Percentiles rank a stretch among this genome's conserved stretches.
Evolutionary conservation across 1,284 basidiomycete species (phyloP).

Genomic region (Trametes pubescens): DNA sequence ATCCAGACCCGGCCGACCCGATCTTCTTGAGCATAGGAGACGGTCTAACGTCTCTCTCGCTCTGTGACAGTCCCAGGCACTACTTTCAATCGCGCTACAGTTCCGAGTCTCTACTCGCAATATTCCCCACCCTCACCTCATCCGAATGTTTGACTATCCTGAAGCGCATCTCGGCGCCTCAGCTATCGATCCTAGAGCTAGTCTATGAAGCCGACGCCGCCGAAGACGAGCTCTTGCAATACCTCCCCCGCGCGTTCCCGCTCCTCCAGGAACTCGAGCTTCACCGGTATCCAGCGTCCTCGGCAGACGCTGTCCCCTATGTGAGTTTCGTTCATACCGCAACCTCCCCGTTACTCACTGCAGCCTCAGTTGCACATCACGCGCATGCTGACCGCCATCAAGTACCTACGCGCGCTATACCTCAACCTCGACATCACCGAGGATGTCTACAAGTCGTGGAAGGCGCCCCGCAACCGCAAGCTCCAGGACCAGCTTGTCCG

Average conservation of each 20-base stretch:
- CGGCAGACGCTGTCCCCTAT: constrained; percentile 8
- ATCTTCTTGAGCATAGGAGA: constrained; percentile 1
- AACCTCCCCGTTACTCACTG: too few relatives aligned
- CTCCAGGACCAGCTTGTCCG: too few relatives aligned
- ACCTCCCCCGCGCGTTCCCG: constrained; percentile 10
- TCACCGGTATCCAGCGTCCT: constrained; percentile 12
- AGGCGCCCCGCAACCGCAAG: too few relatives aligned
- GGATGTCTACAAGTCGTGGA: not conserved
- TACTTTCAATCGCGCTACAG: not conserved
- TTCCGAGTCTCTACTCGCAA: not conserved
- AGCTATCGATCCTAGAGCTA: constrained; percentile 16
- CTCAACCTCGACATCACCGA: not conserved
- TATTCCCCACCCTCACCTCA: not conserved
- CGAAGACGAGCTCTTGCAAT: constrained; percentile 20
- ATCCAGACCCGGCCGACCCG: constrained; percentile 12
- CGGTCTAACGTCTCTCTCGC: not conserved
- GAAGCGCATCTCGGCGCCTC: constrained; percentile 9
- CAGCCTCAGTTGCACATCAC: not conserved
- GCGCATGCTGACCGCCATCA: not conserved
- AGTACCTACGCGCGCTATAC: constrained; percentile 3
- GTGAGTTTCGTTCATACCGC: constrained; percentile 1
- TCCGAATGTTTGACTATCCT: not conserved
- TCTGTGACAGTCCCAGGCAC: constrained; percentile 2
- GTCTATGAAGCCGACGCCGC: constrained; percentile 15
- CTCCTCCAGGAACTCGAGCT: constrained; percentile 19